A percentile compares a stretch with the other conserved stretches of the same genome.
Conservation (phyloP, 2,329 filamentous ascomycete species). For the Fusarium chlamydosporum region DNA sequence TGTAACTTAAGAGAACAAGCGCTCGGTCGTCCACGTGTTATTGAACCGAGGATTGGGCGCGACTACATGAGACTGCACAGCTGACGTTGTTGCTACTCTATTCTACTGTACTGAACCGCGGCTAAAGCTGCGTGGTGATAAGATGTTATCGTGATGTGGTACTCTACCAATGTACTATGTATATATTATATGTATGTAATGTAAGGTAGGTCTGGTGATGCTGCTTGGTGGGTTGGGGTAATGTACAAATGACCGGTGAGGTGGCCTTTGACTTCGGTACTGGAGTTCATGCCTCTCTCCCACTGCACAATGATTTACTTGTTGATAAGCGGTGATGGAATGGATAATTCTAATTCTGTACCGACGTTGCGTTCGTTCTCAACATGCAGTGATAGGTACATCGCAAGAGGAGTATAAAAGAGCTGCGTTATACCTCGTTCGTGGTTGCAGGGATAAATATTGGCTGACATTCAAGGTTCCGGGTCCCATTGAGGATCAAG, state of each 20-base stretch:
- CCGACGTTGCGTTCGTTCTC: constrained; percentile 23
- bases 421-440: constrained; percentile 31
- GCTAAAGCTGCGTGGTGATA: constrained; percentile 33
- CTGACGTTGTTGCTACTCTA: constrained; percentile 16
- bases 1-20: constrained; percentile 40
- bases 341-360: constrained; percentile 8
- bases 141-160: constrained; percentile 25
- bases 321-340: constrained; percentile 33
- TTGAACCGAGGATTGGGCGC: constrained; percentile 50
- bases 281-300: neutral
- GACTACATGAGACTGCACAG: constrained; percentile 44
- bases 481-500: constrained; percentile 8
- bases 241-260: constrained; percentile 20
- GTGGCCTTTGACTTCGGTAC: constrained; percentile 19
- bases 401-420: constrained; percentile 8
- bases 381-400: constrained; percentile 20
- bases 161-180: constrained; percentile 25
- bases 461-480: constrained; percentile 36
- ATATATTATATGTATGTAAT: neutral
- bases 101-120: constrained; percentile 26
- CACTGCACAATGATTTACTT: constrained; percentile 12
- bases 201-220: constrained; percentile 15
- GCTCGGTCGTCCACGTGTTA: constrained; percentile 51
- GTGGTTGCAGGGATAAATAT: constrained; percentile 31
- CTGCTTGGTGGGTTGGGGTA: constrained; percentile 17